A percentile compares a stretch with the other conserved stretches of the same genome.
These are phyloP conservation scores for Dryadomyces sulphureus DNA, from an alignment of 2,329 filamentous ascomycete genomes.

Conservation along the genomic window DNA sequence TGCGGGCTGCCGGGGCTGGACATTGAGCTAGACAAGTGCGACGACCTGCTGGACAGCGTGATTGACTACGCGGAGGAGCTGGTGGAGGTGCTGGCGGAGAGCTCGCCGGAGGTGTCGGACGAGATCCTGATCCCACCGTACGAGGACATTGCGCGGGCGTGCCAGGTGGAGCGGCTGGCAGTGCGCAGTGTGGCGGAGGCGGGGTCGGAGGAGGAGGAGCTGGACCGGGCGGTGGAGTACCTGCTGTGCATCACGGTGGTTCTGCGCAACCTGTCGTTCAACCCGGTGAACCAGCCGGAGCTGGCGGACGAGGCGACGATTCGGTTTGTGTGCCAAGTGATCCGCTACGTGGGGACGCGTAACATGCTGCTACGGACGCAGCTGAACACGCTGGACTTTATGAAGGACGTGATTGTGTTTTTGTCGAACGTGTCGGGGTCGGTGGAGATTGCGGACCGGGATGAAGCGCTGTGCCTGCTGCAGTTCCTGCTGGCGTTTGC, in stretches of 20 bases:
- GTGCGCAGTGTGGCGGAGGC: constrained; percentile 60
- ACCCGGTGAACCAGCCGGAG: constrained; percentile 54
- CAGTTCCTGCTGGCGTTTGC: constrained; percentile 87
- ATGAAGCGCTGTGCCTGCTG: constrained; percentile 74
- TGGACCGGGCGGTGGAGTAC: constrained; percentile 75
- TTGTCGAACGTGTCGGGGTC: constrained; percentile 76
- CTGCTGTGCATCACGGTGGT: constrained; percentile 87
- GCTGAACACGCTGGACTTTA: constrained; percentile 81
- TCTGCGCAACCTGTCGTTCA: constrained; percentile 82
- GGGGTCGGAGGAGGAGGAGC: constrained; percentile 62
- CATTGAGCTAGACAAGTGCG: constrained; percentile 56
- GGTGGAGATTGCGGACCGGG: constrained; percentile 68
- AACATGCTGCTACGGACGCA: constrained; percentile 73
- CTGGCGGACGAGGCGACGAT: constrained; percentile 67
- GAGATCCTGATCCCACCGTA: constrained; percentile 72
- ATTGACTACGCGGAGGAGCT: constrained; percentile 87
- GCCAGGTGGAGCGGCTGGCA: constrained; percentile 55
- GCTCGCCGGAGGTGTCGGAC: constrained; percentile 74
- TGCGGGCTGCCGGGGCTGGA: constrained; percentile 48
- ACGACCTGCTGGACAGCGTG: constrained; percentile 77
- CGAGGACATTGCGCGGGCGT: constrained; percentile 74
- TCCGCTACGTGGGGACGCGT: constrained; percentile 76
- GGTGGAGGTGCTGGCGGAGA: constrained; percentile 68
- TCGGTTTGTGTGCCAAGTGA: constrained; percentile 69
- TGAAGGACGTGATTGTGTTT: constrained; percentile 86